Base-by-base conservation (phyloP, 108 stramenopile species). In the Cafeteria roenbergensis region DNA sequence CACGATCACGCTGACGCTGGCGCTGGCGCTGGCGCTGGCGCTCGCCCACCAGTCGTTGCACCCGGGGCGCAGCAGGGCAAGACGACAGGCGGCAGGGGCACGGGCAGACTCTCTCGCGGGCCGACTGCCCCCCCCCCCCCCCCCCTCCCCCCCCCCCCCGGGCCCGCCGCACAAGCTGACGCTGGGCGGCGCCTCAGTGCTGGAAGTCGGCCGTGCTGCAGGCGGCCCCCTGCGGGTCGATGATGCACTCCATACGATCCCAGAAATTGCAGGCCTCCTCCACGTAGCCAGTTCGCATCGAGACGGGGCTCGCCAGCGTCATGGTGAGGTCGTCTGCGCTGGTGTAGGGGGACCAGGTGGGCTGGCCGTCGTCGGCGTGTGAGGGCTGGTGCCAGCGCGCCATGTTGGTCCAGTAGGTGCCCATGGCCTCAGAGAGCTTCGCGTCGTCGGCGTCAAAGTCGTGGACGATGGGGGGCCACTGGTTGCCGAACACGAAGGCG, bases 381-480 rank as follows among this genome's bases (percentile, higher is more conserved):
- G n/a, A n/a, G 29, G 59, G 59, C 36, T 12, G 2, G 17, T 27
- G 20, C 2, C 22, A 22, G 22, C 59, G 59, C 2, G 59, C 59
- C 59, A 61, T 12, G 20, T 6, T 22, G 2, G 59, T 61, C 59
- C 59, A 61, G 59, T 32, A 61, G 17, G 20, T 22, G 36, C 20
- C n/a, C 8, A 67, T 32, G 25, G 4, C 33, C 6, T 28, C 26
- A 26, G n/a, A 24, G 14, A 67, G 1, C 0, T 56, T 8, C 66
- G 38, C 27, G 36, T 67, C 66, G 17, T 31, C 56, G 0, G 12
- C 55, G 3, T 12, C 14, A 0, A 67, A 67, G 30, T 12, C 27
- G 48, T 67, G 66, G 24, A 67, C 50, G 37, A 67, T 55, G 14
- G 58, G 56, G 1, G 66, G 66, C 66, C 66, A 67, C 55, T 55